Percentiles rank a stretch among this genome's conserved stretches.
phyloP scores from a whole-genome alignment of 225 moss, liverwort and hornwort genomes.

The Bryoerythrophyllum caledonicum region DNA sequence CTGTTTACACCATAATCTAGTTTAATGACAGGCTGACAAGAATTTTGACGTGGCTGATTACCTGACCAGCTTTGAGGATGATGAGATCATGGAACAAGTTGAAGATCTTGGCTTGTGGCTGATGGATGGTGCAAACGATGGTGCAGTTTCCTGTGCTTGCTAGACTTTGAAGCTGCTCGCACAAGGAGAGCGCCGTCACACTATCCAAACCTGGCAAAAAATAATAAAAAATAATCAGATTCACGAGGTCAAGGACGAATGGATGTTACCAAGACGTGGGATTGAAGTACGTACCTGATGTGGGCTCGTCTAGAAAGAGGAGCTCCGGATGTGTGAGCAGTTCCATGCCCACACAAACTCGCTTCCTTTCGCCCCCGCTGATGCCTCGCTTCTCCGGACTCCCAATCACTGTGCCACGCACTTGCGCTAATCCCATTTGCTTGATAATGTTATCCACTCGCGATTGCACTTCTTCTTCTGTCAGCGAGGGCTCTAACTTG shows the following conservation, averaged over 20 bases:
- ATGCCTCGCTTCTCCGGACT: constrained; percentile 65
- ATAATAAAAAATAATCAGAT: too few species aligned
- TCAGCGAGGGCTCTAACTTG: constrained; percentile 59
- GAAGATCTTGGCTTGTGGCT: constrained; percentile 68
- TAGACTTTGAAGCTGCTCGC: constrained; percentile 51
- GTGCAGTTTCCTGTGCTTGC: constrained; percentile 56
- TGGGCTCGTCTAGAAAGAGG: constrained; percentile 68
- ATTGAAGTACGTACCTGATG: constrained; percentile 52
- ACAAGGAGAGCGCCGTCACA: constrained; percentile 61
- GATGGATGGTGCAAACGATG: constrained; percentile 69
- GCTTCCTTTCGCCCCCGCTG: constrained; percentile 73
- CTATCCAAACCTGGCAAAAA: constrained; percentile 59
- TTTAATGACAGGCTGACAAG: not conserved
- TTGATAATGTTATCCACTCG: constrained; percentile 54
- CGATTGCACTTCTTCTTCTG: constrained; percentile 43
- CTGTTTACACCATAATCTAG: not conserved
- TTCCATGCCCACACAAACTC: constrained; percentile 80
- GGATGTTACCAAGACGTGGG: not conserved
- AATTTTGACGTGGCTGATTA: constrained; percentile 14
- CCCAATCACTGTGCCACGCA: constrained; percentile 59
- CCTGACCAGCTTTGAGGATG: constrained; percentile 75
- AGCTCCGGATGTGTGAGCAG: constrained; percentile 67
- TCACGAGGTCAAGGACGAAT: not conserved
- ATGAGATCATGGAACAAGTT: constrained; percentile 65
- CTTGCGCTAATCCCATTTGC: constrained; percentile 71